Evolutionary conservation across 2,329 filamentous ascomycete genomes (phyloP).

Genomic region (Pseudogymnoascus sp.): DNA sequence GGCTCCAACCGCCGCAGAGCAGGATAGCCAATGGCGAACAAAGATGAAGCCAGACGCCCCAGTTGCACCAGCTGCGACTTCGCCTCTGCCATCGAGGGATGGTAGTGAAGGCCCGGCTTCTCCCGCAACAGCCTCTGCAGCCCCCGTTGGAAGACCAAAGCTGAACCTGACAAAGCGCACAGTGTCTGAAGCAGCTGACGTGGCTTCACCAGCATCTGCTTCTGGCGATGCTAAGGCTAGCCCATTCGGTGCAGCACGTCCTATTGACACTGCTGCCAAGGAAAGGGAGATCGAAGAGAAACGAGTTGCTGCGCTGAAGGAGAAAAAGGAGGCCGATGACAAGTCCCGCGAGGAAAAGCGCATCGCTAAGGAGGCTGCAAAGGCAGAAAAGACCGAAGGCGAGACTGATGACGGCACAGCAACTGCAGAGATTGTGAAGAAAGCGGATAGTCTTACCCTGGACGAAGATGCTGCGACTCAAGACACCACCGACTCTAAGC

Average conservation of each 20-base stretch:
- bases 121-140: conserved; percentile 50
- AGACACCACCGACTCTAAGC: conserved; percentile 40
- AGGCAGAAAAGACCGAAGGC: conserved; percentile 31
- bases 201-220: conserved; percentile 44
- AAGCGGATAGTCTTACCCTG: conserved; percentile 29
- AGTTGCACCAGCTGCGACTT: conserved; percentile 40
- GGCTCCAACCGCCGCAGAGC: conserved; percentile 78
- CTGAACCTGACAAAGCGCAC: conserved; percentile 89
- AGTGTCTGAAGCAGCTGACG: conserved; percentile 63
- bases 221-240: conserved; percentile 73
- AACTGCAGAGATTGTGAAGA: conserved; percentile 25
- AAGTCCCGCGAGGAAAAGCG: conserved; percentile 53
- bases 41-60: conserved; percentile 78
- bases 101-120: conserved; percentile 71
- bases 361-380: conserved; percentile 54
- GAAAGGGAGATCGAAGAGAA: conserved; percentile 91
- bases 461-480: conserved; percentile 33
- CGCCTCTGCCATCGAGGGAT: conserved; percentile 63
- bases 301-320: conserved; percentile 62
- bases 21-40: conserved; percentile 87
- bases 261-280: conserved; percentile 85
- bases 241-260: conserved; percentile 87
- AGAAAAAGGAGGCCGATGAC: conserved; percentile 70
- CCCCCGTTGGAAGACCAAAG: conserved; percentile 64
- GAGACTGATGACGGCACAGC: conserved; percentile 23